Base-by-base conservation (phyloP, 495 filamentous ascomycete species). In the Penicillium herquei region DNA sequence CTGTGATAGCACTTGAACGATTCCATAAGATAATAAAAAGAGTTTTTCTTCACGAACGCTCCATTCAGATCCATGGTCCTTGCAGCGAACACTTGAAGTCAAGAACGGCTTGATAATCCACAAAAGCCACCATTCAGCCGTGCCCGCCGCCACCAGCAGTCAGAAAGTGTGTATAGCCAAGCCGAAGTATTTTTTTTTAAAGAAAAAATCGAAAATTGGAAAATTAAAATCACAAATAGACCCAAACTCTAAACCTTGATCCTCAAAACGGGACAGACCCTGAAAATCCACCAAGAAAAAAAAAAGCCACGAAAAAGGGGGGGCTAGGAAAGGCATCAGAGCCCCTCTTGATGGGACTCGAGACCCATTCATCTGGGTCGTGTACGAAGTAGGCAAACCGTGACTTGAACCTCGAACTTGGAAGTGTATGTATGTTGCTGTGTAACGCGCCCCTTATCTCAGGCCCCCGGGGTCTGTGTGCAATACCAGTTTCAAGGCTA, bases 211-310 rank as follows among this genome's bases (percentile, higher is more conserved):
- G 21, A 26, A 26, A 26, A 26, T 26, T 1, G 21, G 6, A 49
- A 63, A 53, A 42, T 11, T 52, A 46, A 58, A 57, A 31, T 17
- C 2, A 46, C 21, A 52, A 12, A 17, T 35, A 39, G 49, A 52
- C 54, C 39, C 39, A 52, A 52, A 52, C 54, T 54, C 54, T 61
- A 51, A 63, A 64, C 57, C 50, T 40, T 49, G 54, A 63, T 49
- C 42, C 49, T 48, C 51, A 37, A 57, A 63, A 48, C 16, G 45
- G 61, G 55, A 56, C 40, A 58, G 60, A 63, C 63, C 64, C 64
- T 64, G 57, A 57, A 57, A 61, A 63, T 62, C 52, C 39, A 49
- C 48, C 43, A 37, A 31, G 12, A 21, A 54, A 57, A 50, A 58
- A 47, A 54, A 42, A 21, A 43, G 35, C 41, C 40, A 42, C 34